Evolutionary conservation across 768 basidiomycete genomes (phyloP).

Genomic region (Artomyces pyxidatus): DNA sequence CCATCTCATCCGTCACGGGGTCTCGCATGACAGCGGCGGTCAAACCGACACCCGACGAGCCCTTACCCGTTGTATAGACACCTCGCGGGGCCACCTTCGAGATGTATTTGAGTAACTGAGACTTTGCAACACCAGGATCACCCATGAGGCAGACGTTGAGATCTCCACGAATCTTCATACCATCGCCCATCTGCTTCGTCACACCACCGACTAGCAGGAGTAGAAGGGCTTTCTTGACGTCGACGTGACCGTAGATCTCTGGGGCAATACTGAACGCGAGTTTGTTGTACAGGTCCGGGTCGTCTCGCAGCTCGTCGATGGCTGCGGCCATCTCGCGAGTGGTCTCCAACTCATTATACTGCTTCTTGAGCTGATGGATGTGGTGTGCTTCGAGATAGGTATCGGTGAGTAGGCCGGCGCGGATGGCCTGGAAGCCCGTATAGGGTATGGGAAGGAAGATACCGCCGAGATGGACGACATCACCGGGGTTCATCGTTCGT

Average conservation of each 20-base stretch:
- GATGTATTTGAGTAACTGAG: constrained; percentile 94
- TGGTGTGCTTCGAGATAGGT: constrained; percentile 92
- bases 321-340: constrained; percentile 74
- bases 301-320: constrained; percentile 59
- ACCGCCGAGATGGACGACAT: constrained; percentile 92
- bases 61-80: constrained; percentile 96
- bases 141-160: constrained; percentile 98
- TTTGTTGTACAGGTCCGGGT: constrained; percentile 78
- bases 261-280: constrained; percentile 94
- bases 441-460: constrained; percentile 97
- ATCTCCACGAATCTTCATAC: constrained; percentile 98
- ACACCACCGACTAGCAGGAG: constrained; percentile 92
- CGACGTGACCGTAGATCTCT: constrained; percentile 95
- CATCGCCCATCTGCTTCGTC: constrained; percentile 91
- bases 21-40: constrained; percentile 99
- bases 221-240: constrained; percentile 94
- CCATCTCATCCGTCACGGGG: constrained; percentile 99
- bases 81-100: constrained; percentile 97
- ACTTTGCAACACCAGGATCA: constrained; percentile 98
- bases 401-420: constrained; percentile 93
- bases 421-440: constrained; percentile 93
- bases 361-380: constrained; percentile 93
- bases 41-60: constrained; percentile 96
- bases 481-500: constrained; percentile 89
- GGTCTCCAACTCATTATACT: constrained; percentile 90